phyloP scores from a whole-genome alignment of 371 early-diverging fungal species.

The Chytridium lagenaria region DNA sequence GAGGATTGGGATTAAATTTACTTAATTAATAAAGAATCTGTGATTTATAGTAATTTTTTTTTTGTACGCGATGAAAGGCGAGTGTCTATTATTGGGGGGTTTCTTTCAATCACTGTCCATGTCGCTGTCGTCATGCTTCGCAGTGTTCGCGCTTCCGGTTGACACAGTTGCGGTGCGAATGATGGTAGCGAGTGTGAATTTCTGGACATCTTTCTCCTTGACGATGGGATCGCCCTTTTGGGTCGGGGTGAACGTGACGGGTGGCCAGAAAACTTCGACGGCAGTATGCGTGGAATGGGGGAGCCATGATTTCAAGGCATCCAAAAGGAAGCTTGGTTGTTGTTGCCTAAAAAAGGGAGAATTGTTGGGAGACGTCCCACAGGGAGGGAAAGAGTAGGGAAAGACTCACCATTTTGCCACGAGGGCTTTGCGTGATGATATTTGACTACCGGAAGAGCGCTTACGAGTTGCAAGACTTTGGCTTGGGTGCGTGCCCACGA shows the following conservation, averaged over 20 bases:
- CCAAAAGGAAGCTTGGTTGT: constrained; percentile 41
- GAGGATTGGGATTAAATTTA: constrained; percentile 42
- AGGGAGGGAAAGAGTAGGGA: not conserved
- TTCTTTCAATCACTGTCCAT: constrained; percentile 9
- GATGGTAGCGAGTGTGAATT: not conserved
- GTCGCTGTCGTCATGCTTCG: not conserved
- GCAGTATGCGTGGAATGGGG: constrained; percentile 45
- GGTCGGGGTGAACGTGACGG: constrained; percentile 17
- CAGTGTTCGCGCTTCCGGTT: not conserved
- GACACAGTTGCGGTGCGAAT: not conserved
- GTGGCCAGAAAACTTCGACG: constrained; percentile 50
- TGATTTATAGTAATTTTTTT: not conserved
- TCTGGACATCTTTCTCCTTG: not conserved
- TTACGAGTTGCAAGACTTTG: constrained; percentile 43
- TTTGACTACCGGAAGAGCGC: constrained; percentile 30
- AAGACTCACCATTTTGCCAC: constrained; percentile 44
- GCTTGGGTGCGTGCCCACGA: constrained; percentile 49
- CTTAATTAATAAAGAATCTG: constrained; percentile 3
- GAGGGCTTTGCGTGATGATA: constrained; percentile 34
- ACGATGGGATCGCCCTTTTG: not conserved
- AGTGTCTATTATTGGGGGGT: too few species aligned
- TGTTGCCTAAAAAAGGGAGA: constrained; percentile 30
- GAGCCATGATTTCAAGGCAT: constrained; percentile 43
- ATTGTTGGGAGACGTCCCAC: not conserved
- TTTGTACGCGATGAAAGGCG: too few species aligned